A percentile compares a stretch with the other conserved stretches of the same genome.
Evolutionary conservation across 345 rosid species (phyloP).

Genomic region (Eucalyptus victrix): DNA sequence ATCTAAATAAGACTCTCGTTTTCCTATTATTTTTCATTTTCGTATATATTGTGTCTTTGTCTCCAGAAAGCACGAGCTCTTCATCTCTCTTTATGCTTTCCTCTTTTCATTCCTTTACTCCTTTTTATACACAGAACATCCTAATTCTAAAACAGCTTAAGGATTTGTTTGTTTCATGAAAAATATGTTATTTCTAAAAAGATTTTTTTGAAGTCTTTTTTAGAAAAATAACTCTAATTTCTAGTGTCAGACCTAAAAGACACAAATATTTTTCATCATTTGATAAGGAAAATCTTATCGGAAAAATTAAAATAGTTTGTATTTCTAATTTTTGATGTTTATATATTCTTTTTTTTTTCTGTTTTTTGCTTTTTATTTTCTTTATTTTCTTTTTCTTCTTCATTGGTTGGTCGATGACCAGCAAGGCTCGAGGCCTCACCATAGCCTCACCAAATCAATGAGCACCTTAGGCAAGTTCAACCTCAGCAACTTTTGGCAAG

Average conservation of each 20-base stretch:
- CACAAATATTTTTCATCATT: rapidly evolving
- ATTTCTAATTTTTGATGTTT: no score
- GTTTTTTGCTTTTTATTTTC: no score
- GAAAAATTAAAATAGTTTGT: no score
- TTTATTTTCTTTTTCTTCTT: neutral
- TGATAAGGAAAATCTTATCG: no score
- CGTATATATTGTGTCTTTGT: neutral
- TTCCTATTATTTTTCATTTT: neutral
- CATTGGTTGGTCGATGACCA: rapidly evolving
- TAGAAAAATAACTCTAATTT: no score
- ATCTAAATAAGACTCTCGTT: neutral
- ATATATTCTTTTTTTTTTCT: no score
- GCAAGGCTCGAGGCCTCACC: neutral
- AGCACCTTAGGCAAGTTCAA: rapidly evolving
- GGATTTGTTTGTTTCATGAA: rapidly evolving
- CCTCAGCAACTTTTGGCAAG: neutral
- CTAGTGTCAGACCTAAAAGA: no score
- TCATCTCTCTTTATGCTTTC: neutral
- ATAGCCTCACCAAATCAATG: rapidly evolving
- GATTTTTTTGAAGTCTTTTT: no score
- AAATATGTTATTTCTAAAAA: no score
- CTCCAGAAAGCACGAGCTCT: neutral
- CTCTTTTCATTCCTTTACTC: neutral
- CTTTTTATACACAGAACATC: neutral
- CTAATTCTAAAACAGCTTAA: no score